These are phyloP conservation scores for Ophiorrhiza pumila DNA, from an alignment of 257 asterid genomes.

Conservation along the genomic window DNA sequence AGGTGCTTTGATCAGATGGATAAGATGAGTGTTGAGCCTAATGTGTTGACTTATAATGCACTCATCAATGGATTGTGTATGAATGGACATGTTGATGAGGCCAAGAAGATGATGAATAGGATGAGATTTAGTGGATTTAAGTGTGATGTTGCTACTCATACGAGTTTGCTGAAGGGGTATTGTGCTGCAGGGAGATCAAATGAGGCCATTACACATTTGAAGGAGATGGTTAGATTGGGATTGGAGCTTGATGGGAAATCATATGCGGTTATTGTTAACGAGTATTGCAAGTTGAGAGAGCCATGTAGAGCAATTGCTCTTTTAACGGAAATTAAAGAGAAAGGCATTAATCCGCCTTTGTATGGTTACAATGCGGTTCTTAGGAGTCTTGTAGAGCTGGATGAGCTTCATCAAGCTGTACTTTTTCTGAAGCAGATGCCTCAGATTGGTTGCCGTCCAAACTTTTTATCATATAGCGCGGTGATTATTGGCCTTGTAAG, in stretches of 20 bases:
- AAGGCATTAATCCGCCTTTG: conserved; percentile 25
- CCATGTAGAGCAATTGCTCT: conserved; percentile 40
- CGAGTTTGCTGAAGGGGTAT: conserved; percentile 49
- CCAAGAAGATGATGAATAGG: conserved; percentile 40
- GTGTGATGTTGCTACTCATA: conserved; percentile 38
- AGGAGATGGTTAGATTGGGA: conserved; percentile 38
- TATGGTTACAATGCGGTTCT: conserved; percentile 37
- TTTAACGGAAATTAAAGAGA: conserved; percentile 35
- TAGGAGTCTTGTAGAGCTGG: conserved; percentile 26
- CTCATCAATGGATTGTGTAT: conserved; percentile 49
- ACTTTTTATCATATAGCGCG: conserved; percentile 37
- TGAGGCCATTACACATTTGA: conserved; percentile 45
- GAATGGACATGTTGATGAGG: conserved; percentile 44
- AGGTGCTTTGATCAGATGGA: conserved; percentile 41
- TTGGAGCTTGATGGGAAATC: conserved; percentile 40
- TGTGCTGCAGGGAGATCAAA: conserved; percentile 36
- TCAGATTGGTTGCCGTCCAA: conserved; percentile 35
- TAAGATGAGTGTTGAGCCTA: conserved; percentile 31
- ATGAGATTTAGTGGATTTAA: conserved; percentile 43
- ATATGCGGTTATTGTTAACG: conserved; percentile 32
- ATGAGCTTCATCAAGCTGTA: conserved; percentile 34
- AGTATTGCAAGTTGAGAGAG: conserved; percentile 40
- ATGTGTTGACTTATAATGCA: conserved; percentile 40
- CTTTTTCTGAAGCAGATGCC: conserved; percentile 36
- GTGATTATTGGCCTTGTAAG: conserved; percentile 32